Percentiles rank a stretch among this genome's conserved stretches.
Conservation (phyloP, 140 eudicot species). For the Stevia rebaudiana region DNA sequence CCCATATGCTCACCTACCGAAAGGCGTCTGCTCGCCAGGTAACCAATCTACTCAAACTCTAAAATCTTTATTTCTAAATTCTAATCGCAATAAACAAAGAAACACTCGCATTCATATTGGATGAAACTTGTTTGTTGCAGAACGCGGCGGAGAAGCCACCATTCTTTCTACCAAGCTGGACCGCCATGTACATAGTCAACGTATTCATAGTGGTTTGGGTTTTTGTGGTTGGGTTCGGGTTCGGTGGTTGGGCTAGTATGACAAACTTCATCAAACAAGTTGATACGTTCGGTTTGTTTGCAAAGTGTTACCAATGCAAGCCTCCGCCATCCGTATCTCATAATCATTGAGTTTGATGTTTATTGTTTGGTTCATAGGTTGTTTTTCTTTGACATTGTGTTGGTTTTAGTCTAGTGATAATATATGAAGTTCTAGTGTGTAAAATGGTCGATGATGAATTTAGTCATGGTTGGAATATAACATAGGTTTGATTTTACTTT, state of each 20-base stretch:
- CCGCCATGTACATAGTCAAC: slow-evolving; percentile 51
- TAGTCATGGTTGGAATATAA: slow-evolving; percentile 26
- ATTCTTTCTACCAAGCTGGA: slow-evolving; percentile 57
- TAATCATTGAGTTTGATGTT: slow-evolving; percentile 19
- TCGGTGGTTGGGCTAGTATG: slow-evolving; percentile 76
- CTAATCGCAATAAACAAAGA: neutral
- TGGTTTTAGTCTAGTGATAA: slow-evolving; percentile 23
- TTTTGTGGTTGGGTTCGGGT: slow-evolving; percentile 57
- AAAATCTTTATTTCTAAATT: neutral
- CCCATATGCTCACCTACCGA: slow-evolving; percentile 71
- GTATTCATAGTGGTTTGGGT: slow-evolving; percentile 54
- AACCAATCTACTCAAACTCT: neutral
- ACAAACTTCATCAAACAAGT: slow-evolving; percentile 59
- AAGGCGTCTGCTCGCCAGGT: slow-evolving; percentile 68
- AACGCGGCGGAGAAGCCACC: slow-evolving; percentile 72
- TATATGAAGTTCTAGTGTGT: slow-evolving; percentile 30
- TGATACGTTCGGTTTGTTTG: slow-evolving; percentile 62
- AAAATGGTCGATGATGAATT: slow-evolving; percentile 27
- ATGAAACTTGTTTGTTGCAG: slow-evolving; percentile 33
- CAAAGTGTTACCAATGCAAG: slow-evolving; percentile 64
- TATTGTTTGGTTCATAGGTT: slow-evolving; percentile 11
- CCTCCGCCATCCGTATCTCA: slow-evolving; percentile 23
- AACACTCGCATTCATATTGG: neutral
- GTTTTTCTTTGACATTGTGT: slow-evolving; percentile 25
- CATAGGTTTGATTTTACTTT: slow-evolving; percentile 23